Conservation (phyloP, 805 yeast species). For the Ogataea kodamae region DNA sequence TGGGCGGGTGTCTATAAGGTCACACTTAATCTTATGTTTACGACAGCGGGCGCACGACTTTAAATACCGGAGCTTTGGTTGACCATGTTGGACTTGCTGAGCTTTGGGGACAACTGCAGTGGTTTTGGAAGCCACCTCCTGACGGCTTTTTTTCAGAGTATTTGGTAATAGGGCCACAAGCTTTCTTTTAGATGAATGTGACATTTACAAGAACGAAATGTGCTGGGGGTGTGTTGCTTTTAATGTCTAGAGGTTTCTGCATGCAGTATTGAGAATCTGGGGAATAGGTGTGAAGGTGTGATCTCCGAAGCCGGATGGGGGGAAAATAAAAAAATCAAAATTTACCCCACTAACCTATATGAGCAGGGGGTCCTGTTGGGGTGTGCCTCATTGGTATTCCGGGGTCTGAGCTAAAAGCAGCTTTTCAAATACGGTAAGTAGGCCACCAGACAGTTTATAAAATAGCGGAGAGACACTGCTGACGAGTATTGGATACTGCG, state of each 20-base stretch:
- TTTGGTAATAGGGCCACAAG: constrained; percentile 29
- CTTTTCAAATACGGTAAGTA: no score
- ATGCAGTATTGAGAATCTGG: constrained; percentile 9
- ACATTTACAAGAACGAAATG: constrained; percentile 2
- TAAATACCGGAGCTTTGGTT: constrained; percentile 40
- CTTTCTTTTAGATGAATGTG: constrained; percentile 22
- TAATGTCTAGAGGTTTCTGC: constrained; percentile 2
- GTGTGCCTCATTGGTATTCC: no score
- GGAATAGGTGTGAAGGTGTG: constrained; percentile 11
- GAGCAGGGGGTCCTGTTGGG: neutral
- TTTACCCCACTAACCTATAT: neutral
- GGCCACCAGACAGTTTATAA: no score
- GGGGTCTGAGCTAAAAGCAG: no score
- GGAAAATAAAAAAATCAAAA: neutral
- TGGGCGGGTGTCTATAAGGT: constrained; percentile 50
- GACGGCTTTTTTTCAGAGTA: constrained; percentile 16
- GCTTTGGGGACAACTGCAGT: constrained; percentile 22
- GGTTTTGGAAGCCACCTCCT: constrained; percentile 14
- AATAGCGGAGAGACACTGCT: no score
- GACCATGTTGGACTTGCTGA: constrained; percentile 21
- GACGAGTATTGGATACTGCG: no score
- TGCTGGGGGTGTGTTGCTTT: constrained; percentile 6
- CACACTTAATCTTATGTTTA: constrained; percentile 64
- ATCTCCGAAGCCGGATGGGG: constrained; percentile 13
- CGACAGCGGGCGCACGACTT: constrained; percentile 65